Evolutionary conservation across 768 basidiomycete genomes (phyloP).

Genomic region (Dendrothele bispora): DNA sequence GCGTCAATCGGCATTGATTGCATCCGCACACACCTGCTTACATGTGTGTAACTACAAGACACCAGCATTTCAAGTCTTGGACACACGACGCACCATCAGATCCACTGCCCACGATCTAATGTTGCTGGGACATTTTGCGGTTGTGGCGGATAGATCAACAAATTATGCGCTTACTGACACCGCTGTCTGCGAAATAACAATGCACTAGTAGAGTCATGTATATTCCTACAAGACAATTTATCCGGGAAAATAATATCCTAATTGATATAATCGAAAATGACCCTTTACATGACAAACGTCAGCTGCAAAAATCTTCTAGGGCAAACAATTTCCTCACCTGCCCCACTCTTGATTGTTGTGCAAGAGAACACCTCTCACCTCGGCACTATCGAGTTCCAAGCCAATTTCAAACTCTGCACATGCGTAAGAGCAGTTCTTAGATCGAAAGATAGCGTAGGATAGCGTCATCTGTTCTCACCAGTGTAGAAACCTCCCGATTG

Average conservation of each 20-base stretch:
- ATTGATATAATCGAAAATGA: constrained; percentile 48
- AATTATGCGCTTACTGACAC: too few species aligned
- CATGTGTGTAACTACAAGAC: too few species aligned
- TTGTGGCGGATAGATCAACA: too few species aligned
- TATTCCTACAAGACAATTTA: constrained; percentile 2
- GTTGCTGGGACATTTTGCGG: too few species aligned
- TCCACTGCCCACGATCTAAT: too few species aligned
- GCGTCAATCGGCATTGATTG: too few species aligned
- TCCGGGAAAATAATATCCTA: constrained; percentile 17
- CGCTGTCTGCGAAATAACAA: too few species aligned
- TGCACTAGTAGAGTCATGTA: too few species aligned
- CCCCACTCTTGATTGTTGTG: constrained; percentile 82
- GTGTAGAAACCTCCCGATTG: constrained; percentile 74
- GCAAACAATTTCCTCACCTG: constrained; percentile 45
- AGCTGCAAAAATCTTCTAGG: constrained; percentile 11
- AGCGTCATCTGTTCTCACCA: constrained; percentile 40
- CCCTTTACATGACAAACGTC: constrained; percentile 29
- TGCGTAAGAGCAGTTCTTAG: constrained; percentile 1
- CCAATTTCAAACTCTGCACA: constrained; percentile 77
- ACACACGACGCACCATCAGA: too few species aligned
- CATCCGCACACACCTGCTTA: too few species aligned
- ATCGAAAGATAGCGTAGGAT: constrained; percentile 1
- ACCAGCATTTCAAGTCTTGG: too few species aligned
- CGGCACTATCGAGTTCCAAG: constrained; percentile 81
- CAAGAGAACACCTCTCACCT: constrained; percentile 79